Conservation (phyloP, 2,329 filamentous ascomycete genomes). For the Fusarium setosum region DNA sequence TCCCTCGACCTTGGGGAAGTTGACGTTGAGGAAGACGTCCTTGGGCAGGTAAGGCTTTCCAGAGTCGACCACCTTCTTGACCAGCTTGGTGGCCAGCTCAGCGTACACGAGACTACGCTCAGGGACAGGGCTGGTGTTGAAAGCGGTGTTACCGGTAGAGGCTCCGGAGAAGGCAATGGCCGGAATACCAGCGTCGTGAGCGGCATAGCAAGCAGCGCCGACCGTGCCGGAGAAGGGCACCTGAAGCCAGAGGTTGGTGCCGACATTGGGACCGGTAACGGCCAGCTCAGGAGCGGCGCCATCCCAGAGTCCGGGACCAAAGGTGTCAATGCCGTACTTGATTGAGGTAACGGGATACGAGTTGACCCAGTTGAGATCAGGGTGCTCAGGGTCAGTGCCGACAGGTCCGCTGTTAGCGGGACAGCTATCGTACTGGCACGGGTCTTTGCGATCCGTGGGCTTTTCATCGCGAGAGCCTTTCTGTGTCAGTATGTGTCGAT, state of each 20-base stretch:
- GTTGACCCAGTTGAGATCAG: conserved; percentile 77
- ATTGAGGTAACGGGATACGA: conserved; percentile 74
- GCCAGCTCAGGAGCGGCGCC: conserved; percentile 68
- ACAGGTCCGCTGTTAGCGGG: conserved; percentile 64
- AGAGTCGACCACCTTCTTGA: conserved; percentile 63
- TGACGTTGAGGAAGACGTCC: conserved; percentile 74
- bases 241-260: conserved; percentile 66
- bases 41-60: conserved; percentile 72
- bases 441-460: conserved; percentile 57
- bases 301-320: conserved; percentile 65
- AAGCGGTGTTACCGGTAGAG: conserved; percentile 62
- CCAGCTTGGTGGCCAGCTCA: conserved; percentile 69
- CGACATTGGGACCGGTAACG: conserved; percentile 73
- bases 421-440: conserved; percentile 74
- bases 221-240: conserved; percentile 74
- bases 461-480: conserved; percentile 62
- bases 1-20: conserved; percentile 67
- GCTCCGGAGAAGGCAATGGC: conserved; percentile 75
- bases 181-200: conserved; percentile 65
- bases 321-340: conserved; percentile 69
- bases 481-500: conserved; percentile 9
- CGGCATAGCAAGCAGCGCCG: conserved; percentile 72
- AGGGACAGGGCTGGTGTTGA: conserved; percentile 64
- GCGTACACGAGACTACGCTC: conserved; percentile 70
- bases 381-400: conserved; percentile 61